Conservation (phyloP, 164 flowering plant species). For the Umbilicus rupestris region DNA sequence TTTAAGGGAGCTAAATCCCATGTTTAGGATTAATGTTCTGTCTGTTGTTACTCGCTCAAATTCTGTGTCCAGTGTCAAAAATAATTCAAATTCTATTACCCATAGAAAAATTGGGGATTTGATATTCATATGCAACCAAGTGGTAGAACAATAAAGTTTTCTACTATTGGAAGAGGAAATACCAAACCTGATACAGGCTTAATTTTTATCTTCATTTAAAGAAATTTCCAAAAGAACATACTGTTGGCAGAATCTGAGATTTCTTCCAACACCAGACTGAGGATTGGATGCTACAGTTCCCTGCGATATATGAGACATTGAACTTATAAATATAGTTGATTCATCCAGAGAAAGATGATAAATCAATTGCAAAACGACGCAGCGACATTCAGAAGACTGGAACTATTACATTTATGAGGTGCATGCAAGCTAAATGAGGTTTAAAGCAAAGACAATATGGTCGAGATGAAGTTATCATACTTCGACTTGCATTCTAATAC, state of each 20-base stretch:
- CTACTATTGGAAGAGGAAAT: not conserved
- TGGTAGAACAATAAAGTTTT: not conserved
- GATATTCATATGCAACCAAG: not conserved
- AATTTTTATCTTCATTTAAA: not conserved
- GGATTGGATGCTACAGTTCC: not conserved
- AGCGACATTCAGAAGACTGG: too few species aligned
- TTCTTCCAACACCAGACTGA: not conserved
- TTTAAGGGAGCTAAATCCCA: not conserved
- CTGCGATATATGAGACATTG: not conserved
- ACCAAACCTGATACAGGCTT: not conserved
- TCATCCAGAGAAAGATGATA: too few species aligned
- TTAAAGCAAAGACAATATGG: not conserved
- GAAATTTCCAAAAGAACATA: not conserved
- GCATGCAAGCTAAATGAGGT: not conserved
- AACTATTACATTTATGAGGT: not conserved
- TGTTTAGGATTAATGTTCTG: not conserved
- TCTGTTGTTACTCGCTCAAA: not conserved
- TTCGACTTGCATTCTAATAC: not conserved
- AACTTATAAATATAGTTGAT: not conserved
- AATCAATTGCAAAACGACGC: too few species aligned
- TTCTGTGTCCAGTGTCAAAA: not conserved
- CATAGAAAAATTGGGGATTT: not conserved
- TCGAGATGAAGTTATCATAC: not conserved
- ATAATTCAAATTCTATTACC: not conserved
- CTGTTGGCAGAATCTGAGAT: not conserved